Base-by-base conservation (phyloP, 2,329 filamentous ascomycete genomes). In the Coniella vitis region DNA sequence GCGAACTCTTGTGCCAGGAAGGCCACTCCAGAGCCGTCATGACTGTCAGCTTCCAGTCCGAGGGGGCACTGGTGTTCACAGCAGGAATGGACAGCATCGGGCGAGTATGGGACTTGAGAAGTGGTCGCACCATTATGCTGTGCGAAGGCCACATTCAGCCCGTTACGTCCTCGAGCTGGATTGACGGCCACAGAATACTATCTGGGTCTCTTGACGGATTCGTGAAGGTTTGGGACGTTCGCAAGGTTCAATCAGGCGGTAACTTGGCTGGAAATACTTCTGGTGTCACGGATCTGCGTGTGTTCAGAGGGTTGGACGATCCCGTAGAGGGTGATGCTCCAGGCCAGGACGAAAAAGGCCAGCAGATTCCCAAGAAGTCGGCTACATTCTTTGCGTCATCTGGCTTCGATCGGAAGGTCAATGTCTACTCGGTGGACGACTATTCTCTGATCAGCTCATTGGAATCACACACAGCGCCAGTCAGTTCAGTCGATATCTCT, bases 201-300 rank as follows among this genome's bases (percentile, higher is more conserved):
- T 90, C 90, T 0, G 90, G 90, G 1, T 94, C 90, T 13, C 89
- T 84, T 2, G 93, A 98, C 62, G 91, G 91, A 16, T 97, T 93
- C 79, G 83, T 95, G 61, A 97, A 96, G 67, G 96, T 91, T 68
- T 98, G 93, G 93, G 93, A 98, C 63, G 76, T 98, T 45, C 83
- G 93, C 39, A 91, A 93, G 60, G 90, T 97, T 42, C 80, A 86
- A 58, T 83, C 84, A 55, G 84, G 81, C 0, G 91, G 88, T 12
- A 87, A 86, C 16, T 86, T 98, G 40, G 93, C 91, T 42, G 91
- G 93, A 7, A 93, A 98, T 65, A 85, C 81, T 43, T 91, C 89
- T 55, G 86, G 93, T 31, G 90, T 98, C 7, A 93, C 90, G 1
- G 93, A 98, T 65, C 70, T 98, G 55, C 77, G 90, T 54, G 97